Evolutionary conservation across 2,329 filamentous ascomycete species (phyloP), one percentile per base, ranked within the genome.

Genomic region (Beauveria australis): DNA sequence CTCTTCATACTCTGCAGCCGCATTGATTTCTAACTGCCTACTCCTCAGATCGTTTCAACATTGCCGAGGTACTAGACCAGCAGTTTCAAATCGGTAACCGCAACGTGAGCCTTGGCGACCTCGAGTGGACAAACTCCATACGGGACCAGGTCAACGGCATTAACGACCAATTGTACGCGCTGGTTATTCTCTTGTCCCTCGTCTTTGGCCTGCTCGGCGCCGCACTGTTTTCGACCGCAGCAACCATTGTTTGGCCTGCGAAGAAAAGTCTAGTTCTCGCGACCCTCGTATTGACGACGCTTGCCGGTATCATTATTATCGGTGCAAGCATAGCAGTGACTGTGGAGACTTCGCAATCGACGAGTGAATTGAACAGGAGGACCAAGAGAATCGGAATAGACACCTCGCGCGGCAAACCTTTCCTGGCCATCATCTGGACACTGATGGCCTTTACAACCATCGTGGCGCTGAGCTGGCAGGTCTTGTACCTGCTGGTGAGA

Each of bases 111-210:
- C 71, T 81, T 22, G 71, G 73, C 63, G 74, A 78, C 54, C 70
- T 83, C n/a, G 68, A 76, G 61, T 75, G 78, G 67, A 76, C 77
- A 16, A 64, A 74, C 7, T 71, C 71, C 37, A 73, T 84, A 61
- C 74, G 78, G 62, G 69, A 76, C 47, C 75, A 75, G n/a, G 67
- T 84, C 64, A 72, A 80, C 69, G 69, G 74, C n/a, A 71, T 83
- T 67, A 81, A 82, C 66, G 67, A 69, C 18, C 71, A 76, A n/a
- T 73, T 83, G 5, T 68, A 78, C n/a, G 75, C 73, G 28, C 69
- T 81, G 53, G 79, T 80, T 67, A 70, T 80, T 54, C 68, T 84
- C 60, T 82, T 79, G 68, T 74, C 78, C 46, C 63, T 83, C 1
- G 75, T 72, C 59, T 69, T 74, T 52, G 73, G 68, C 19, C 72